A percentile compares a stretch with the other conserved stretches of the same genome.
Conservation (phyloP, 2,329 filamentous ascomycete genomes). For the Magnaporthiopsis poae region DNA sequence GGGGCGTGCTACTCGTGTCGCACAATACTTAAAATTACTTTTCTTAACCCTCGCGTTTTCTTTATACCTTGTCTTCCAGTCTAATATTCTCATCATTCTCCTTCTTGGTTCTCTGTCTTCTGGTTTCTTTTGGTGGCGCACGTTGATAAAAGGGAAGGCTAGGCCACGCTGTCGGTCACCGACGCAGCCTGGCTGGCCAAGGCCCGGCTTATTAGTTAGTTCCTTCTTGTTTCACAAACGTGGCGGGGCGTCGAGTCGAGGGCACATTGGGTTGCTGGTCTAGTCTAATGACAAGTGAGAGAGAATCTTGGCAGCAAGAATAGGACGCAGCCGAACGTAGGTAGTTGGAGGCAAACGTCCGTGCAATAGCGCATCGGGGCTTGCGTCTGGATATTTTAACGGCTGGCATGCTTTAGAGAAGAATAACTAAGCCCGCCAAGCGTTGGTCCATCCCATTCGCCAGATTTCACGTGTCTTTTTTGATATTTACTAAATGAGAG, state of each 20-base stretch:
- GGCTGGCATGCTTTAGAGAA: not conserved
- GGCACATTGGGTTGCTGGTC: not conserved
- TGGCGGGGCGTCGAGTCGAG: not conserved
- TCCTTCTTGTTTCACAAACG: not conserved
- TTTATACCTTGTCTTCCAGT: not conserved
- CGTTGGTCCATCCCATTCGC: not conserved
- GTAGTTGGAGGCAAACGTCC: not conserved
- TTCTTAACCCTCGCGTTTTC: not conserved
- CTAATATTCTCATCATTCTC: not conserved
- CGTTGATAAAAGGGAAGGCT: not conserved
- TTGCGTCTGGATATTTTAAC: not conserved
- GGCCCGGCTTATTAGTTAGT: not conserved
- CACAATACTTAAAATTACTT: not conserved
- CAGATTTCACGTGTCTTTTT: not conserved
- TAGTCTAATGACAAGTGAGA: not conserved
- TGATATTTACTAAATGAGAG: not conserved
- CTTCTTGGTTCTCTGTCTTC: conserved; percentile 3
- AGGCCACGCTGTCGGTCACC: not conserved
- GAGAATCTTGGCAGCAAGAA: not conserved
- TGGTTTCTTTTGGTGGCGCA: not conserved
- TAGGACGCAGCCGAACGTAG: not conserved
- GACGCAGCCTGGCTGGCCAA: not conserved
- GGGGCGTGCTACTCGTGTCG: not conserved
- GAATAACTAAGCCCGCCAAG: not conserved
- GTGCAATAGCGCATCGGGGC: not conserved